These are phyloP conservation scores for Nannizziopsis barbatae DNA, from an alignment of 2,329 filamentous ascomycete species.

Conservation along the genomic window DNA sequence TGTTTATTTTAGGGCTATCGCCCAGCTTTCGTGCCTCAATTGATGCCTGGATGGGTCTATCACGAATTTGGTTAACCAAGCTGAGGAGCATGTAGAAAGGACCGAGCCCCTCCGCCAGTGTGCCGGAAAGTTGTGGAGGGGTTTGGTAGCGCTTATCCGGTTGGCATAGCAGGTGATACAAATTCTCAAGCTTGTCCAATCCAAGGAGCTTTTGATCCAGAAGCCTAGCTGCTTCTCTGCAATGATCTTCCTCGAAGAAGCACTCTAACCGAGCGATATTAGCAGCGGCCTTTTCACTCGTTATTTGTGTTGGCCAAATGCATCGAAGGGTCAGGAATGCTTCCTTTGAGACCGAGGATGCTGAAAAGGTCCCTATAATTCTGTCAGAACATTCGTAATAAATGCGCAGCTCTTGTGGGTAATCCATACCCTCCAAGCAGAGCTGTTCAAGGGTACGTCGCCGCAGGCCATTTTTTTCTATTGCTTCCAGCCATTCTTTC, in stretches of 20 bases:
- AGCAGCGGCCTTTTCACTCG: slow-evolving; percentile 1
- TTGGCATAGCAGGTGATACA: slow-evolving; percentile 12
- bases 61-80: slow-evolving; percentile 10
- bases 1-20: not conserved
- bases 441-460: slow-evolving; percentile 10
- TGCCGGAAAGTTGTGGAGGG: slow-evolving; percentile 11
- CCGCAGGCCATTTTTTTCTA: slow-evolving; percentile 13
- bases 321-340: slow-evolving; percentile 13
- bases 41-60: slow-evolving; percentile 8
- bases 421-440: slow-evolving; percentile 11
- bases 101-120: slow-evolving; percentile 12
- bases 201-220: slow-evolving; percentile 11
- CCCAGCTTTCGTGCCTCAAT: not conserved
- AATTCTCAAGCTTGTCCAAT: slow-evolving; percentile 11
- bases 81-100: slow-evolving; percentile 12
- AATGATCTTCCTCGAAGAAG: slow-evolving; percentile 14
- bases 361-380: slow-evolving; percentile 13
- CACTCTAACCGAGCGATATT: slow-evolving; percentile 13
- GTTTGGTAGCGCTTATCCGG: slow-evolving; percentile 10
- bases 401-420: not conserved
- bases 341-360: slow-evolving; percentile 14
- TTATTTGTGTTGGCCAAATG: slow-evolving; percentile 13
- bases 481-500: slow-evolving; percentile 11
- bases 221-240: slow-evolving; percentile 7
- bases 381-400: not conserved